These are phyloP conservation scores for Furcasterigmium sp. DNA, from an alignment of 2,329 filamentous ascomycete genomes.

Conservation along the genomic window DNA sequence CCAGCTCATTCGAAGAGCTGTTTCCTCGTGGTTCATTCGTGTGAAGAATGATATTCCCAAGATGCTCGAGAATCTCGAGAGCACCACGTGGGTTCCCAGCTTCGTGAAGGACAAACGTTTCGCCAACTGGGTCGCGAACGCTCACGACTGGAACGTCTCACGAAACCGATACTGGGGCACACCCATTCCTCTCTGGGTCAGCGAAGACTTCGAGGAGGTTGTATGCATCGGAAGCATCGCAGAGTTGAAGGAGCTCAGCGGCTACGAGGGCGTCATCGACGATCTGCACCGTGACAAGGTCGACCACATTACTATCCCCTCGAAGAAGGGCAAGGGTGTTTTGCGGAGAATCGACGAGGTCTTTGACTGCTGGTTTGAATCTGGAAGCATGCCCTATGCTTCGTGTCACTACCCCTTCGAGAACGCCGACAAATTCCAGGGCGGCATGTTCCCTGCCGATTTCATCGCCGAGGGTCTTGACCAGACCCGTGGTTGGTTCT, in stretches of 20 bases:
- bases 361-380: slow-evolving; percentile 97
- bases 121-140: slow-evolving; percentile 84
- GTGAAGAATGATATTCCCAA: slow-evolving; percentile 77
- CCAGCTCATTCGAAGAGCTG: slow-evolving; percentile 85
- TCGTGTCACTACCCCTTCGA: slow-evolving; percentile 90
- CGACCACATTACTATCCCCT: slow-evolving; percentile 90
- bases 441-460: slow-evolving; percentile 74
- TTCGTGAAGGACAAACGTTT: slow-evolving; percentile 92
- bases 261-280: slow-evolving; percentile 74
- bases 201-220: slow-evolving; percentile 80
- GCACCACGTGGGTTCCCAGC: slow-evolving; percentile 85
- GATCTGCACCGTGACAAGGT: slow-evolving; percentile 92
- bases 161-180: slow-evolving; percentile 95
- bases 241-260: slow-evolving; percentile 80
- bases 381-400: slow-evolving; percentile 91
- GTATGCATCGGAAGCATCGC: slow-evolving; percentile 81
- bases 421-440: slow-evolving; percentile 74
- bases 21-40: slow-evolving; percentile 93
- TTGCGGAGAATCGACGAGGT: slow-evolving; percentile 80
- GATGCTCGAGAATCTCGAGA: slow-evolving; percentile 86
- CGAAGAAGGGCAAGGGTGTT: slow-evolving; percentile 78
- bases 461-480: slow-evolving; percentile 93
- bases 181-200: slow-evolving; percentile 86
- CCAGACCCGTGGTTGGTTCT: slow-evolving; percentile 96
- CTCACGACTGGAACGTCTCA: slow-evolving; percentile 92